Evolutionary conservation across 495 filamentous ascomycete genomes (phyloP).

Genomic region (Tuber borchii): DNA sequence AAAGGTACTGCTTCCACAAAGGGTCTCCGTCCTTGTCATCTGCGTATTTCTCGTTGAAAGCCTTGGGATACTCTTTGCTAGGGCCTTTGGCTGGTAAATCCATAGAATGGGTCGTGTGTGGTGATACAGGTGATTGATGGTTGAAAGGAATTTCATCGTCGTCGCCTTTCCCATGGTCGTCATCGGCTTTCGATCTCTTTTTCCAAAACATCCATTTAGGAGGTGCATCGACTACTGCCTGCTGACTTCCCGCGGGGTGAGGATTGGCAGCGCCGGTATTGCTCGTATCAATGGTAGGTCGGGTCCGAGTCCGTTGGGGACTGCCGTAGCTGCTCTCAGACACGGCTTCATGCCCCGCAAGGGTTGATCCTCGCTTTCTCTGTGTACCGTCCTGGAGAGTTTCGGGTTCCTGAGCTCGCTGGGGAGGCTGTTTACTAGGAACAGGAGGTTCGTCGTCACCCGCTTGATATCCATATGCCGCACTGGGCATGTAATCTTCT

Average conservation of each 20-base stretch:
- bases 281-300: conserved; percentile 3
- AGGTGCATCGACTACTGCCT: conserved; percentile 19
- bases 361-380: conserved; percentile 35
- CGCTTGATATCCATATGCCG: conserved; percentile 29
- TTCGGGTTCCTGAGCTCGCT: background rate
- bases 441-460: conserved; percentile 5
- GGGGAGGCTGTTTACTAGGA: background rate
- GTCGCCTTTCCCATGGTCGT: conserved; percentile 15
- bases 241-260: conserved; percentile 1
- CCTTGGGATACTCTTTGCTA: conserved; percentile 58
- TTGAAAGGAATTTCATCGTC: conserved; percentile 37
- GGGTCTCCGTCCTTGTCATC: conserved; percentile 62
- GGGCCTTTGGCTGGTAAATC: conserved; percentile 15
- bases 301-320: background rate
- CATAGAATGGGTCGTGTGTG: conserved; percentile 19
- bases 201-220: conserved; percentile 50
- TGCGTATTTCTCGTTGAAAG: conserved; percentile 59
- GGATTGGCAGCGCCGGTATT: conserved; percentile 13
- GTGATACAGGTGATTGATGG: conserved; percentile 28
- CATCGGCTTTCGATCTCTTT: conserved; percentile 24
- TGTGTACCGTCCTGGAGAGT: conserved; percentile 17
- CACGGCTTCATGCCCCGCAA: conserved; percentile 19
- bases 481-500: conserved; percentile 29
- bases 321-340: conserved; percentile 9
- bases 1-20: conserved; percentile 75